Base-by-base conservation (phyloP, 768 basidiomycete genomes). In the Pisolithus tinctorius region DNA sequence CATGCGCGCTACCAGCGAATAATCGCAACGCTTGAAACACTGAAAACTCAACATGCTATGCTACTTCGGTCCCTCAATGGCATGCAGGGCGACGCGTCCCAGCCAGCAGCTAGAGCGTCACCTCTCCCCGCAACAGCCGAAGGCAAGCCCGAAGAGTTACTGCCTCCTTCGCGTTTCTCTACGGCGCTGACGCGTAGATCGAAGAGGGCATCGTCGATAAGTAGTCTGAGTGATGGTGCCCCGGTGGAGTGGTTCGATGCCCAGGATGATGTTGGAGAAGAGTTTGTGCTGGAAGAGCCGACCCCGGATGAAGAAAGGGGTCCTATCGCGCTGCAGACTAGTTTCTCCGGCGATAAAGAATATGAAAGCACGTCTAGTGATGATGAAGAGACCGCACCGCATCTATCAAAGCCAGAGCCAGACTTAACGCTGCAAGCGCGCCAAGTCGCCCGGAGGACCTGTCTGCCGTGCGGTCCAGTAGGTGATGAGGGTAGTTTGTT, bases 401-500 rank as follows among this genome's bases (percentile, higher is more conserved):
- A 8, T 29, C 50, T 39, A 39, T 40, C n/a, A 9, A 27, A 46
- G 10, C 45, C 16, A 52, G 49, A 53, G 16, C 37, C 49, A 26
- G 55, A 55, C 38, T 39, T 54, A 4, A 43, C 52, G 20, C 10
- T 50, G 36, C 47, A 50, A 25, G 47, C 54, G 31, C 56, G 31
- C 37, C 69, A 70, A 45, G 64, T 82, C 8, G 59, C 68, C 8
- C 73, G 80, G 52, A 74, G 88, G 55, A 79, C 77, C 3, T 70
- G 69, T 38, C 69, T 89, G 45, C 86, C 88, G 16, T 77, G 79
- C 17, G 74, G 75, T 6, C 73, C 80, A 14, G 72, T 78, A 23
- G 80, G 78, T 3, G 89, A 92, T 48, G 88, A 93, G 68, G 87
- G 88, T 9, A 90, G 88, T 61, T 69, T 93, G 34, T 89, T 92